phyloP scores from a whole-genome alignment of 1,139 yeast genomes.

The Scheffersomyces cryptocercus region DNA sequence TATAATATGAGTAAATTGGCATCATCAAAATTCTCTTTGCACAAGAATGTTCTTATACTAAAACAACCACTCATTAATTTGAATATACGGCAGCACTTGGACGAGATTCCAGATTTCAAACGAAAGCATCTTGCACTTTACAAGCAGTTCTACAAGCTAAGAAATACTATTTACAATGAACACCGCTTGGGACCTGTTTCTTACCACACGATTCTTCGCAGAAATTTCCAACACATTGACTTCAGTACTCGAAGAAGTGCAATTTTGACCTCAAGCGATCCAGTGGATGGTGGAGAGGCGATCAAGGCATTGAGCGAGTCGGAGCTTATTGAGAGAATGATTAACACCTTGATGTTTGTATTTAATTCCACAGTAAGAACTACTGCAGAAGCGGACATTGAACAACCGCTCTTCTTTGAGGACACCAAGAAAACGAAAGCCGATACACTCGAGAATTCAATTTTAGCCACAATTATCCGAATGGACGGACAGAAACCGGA shows the following conservation, averaged over 20 bases:
- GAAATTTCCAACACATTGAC: conserved; percentile 24
- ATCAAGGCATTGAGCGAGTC: conserved; percentile 3
- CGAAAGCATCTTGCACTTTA: conserved; percentile 23
- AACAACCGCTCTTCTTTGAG: conserved; percentile 19
- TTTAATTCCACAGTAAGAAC: conserved; percentile 37
- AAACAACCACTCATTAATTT: conserved; percentile 3
- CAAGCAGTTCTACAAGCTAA: conserved; percentile 33
- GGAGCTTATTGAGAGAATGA: conserved; percentile 24
- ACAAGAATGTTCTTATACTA: conserved; percentile 8
- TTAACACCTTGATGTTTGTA: conserved; percentile 39
- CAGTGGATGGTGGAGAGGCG: conserved; percentile 3
- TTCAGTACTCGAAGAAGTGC: conserved; percentile 19
- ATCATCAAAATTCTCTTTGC: conserved; percentile 1
- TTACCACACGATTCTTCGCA: conserved; percentile 23
- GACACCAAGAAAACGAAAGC: conserved; percentile 18
- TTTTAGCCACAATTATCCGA: conserved; percentile 31
- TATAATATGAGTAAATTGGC: too few relatives aligned
- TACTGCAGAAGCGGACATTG: conserved; percentile 12
- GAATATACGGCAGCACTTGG: conserved; percentile 4
- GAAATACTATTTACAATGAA: conserved; percentile 24
- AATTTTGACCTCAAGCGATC: conserved; percentile 10
- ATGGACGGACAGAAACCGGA: conserved; percentile 32
- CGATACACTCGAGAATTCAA: conserved; percentile 26
- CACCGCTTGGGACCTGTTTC: conserved; percentile 2
- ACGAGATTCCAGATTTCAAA: conserved; percentile 11